Percentiles rank a stretch among this genome's conserved stretches.
Evolutionary conservation across 441 rosid genomes (phyloP).

Genomic region (Pelargonium myrrhifolium): DNA sequence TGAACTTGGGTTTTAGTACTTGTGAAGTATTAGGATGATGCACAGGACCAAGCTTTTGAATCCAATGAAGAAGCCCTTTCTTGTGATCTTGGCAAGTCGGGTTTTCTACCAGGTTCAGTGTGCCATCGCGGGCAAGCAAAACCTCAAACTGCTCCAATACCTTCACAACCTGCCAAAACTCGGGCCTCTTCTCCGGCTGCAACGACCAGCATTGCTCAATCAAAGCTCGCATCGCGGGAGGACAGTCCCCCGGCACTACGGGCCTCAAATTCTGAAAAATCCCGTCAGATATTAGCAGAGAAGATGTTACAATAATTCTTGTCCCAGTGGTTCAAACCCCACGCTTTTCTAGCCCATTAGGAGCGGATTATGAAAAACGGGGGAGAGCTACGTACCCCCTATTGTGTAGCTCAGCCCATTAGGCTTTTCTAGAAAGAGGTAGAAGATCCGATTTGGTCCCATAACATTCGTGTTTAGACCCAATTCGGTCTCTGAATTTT

Average conservation of each 20-base stretch:
- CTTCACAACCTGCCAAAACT: slow-evolving; percentile 87
- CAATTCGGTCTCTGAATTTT: no score
- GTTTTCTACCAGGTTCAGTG: slow-evolving; percentile 39
- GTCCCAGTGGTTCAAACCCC: slow-evolving; percentile 68
- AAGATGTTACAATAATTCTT: slow-evolving; percentile 71
- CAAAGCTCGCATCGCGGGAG: slow-evolving; percentile 64
- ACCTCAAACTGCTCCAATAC: slow-evolving; percentile 66
- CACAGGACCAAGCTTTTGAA: slow-evolving; percentile 70
- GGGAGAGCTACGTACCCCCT: no score
- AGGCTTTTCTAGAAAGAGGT: no score
- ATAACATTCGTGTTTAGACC: no score
- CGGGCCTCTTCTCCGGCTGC: slow-evolving; percentile 84
- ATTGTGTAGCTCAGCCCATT: no score
- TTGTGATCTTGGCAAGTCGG: slow-evolving; percentile 57
- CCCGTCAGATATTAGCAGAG: slow-evolving; percentile 23
- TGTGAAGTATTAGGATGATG: slow-evolving; percentile 31
- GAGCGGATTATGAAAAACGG: background rate
- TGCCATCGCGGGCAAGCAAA: slow-evolving; percentile 60
- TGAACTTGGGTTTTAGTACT: slow-evolving; percentile 58
- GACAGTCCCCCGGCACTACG: slow-evolving; percentile 56
- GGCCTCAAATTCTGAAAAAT: slow-evolving; percentile 74
- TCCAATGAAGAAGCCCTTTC: slow-evolving; percentile 74
- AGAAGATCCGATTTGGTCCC: no score
- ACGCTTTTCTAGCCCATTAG: no score
- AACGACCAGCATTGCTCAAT: slow-evolving; percentile 91